phyloP scores from a whole-genome alignment of 768 basidiomycete genomes.

The Psilocybe azurescens region DNA sequence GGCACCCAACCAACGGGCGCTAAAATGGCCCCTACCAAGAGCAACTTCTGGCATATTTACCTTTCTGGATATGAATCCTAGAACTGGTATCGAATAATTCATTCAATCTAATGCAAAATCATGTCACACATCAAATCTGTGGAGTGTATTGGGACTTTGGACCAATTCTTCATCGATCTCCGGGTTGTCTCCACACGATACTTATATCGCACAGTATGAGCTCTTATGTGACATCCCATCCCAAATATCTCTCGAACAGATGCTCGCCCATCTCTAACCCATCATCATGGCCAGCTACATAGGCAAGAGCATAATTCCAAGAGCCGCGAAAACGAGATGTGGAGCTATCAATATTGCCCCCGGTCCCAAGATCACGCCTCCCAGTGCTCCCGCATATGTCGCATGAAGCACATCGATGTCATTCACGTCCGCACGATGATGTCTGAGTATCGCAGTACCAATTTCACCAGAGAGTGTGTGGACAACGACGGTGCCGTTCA shows the following conservation, averaged over 20 bases:
- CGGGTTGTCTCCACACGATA: slow-evolving; percentile 26
- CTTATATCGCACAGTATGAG: slow-evolving; percentile 24
- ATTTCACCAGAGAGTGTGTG: slow-evolving; percentile 24
- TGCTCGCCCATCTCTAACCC: slow-evolving; percentile 26
- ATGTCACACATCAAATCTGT: too few relatives aligned
- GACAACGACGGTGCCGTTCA: slow-evolving; percentile 9
- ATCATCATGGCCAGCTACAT: slow-evolving; percentile 24
- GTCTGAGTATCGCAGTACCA: slow-evolving; percentile 23
- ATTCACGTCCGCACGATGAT: slow-evolving; percentile 22
- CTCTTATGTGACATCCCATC: slow-evolving; percentile 17
- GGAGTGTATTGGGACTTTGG: slow-evolving; percentile 1
- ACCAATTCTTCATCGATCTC: slow-evolving; percentile 25
- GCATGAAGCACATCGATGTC: slow-evolving; percentile 30
- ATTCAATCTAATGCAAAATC: too few relatives aligned
- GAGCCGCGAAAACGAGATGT: slow-evolving; percentile 14
- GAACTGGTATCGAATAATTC: too few relatives aligned
- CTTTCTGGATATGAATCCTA: too few relatives aligned
- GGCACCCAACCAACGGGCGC: too few relatives aligned
- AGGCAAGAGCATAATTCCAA: slow-evolving; percentile 24
- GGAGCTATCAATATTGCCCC: slow-evolving; percentile 13
- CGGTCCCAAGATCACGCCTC: slow-evolving; percentile 26
- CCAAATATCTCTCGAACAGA: slow-evolving; percentile 26
- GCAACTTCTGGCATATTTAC: too few relatives aligned
- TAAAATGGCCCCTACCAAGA: too few relatives aligned
- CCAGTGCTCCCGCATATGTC: slow-evolving; percentile 28